phyloP scores from a whole-genome alignment of 2,329 filamentous ascomycete genomes.

The Onygenales sp. region DNA sequence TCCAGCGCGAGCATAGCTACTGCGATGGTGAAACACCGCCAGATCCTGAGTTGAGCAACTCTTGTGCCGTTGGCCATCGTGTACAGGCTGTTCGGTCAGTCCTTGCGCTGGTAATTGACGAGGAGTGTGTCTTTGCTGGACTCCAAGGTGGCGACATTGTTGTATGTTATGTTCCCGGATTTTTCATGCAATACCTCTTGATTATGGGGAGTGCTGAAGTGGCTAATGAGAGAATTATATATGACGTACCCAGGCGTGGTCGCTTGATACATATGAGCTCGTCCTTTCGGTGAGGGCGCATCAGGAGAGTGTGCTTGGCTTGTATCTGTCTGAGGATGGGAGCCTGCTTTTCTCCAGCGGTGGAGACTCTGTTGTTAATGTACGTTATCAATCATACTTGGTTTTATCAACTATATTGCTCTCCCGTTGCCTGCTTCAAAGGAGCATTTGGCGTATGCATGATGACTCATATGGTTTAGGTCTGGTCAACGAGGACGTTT shows the following conservation, averaged over 20 bases:
- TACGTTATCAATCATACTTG: slow-evolving; percentile 20
- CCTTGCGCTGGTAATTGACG: slow-evolving; percentile 71
- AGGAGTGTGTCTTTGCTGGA: slow-evolving; percentile 77
- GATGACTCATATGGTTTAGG: slow-evolving; percentile 26
- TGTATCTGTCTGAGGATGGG: slow-evolving; percentile 68
- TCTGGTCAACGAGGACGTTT: slow-evolving; percentile 75
- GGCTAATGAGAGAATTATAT: background rate
- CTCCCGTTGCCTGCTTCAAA: background rate
- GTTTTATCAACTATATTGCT: background rate
- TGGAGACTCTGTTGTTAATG: slow-evolving; percentile 87
- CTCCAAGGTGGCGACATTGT: slow-evolving; percentile 90
- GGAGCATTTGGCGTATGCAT: background rate
- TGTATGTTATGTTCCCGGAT: slow-evolving; percentile 29
- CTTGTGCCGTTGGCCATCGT: slow-evolving; percentile 33
- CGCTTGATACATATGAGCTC: slow-evolving; percentile 75
- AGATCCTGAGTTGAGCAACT: slow-evolving; percentile 16
- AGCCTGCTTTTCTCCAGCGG: slow-evolving; percentile 81
- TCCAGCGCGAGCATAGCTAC: slow-evolving; percentile 7
- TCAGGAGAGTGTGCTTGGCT: slow-evolving; percentile 77
- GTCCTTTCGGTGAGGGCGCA: slow-evolving; percentile 75
- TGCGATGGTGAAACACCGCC: slow-evolving; percentile 1
- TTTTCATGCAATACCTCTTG: slow-evolving; percentile 8
- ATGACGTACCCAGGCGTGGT: slow-evolving; percentile 54
- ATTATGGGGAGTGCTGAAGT: background rate
- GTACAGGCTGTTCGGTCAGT: slow-evolving; percentile 34